Evolutionary conservation across 805 yeast genomes (phyloP), one percentile per base, ranked within the genome.

Genomic region (Candida verbasci): DNA sequence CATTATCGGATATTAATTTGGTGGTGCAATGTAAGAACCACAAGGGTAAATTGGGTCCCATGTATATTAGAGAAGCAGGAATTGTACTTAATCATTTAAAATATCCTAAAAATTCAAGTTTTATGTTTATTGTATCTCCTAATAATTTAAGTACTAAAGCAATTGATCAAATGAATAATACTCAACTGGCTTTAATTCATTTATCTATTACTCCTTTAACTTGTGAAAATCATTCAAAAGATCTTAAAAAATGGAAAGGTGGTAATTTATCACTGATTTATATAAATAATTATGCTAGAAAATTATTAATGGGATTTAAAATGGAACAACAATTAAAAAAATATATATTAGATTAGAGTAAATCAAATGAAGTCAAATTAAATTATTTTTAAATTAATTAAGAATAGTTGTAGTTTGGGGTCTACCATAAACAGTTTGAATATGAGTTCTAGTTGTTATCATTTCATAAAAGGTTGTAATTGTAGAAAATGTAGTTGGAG

Each of bases 11-110:
- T 29, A 60, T 72, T 6, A 57, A 58, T 31, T 53, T 74, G 2
- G 57, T 74, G 40, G 77, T 75, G 4, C 83, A 78, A 48, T 78
- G 83, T 50, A 77, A 78, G 43, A 69, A 75, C 48, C 64, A 68
- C 46, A 53, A 54, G 18, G 52, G 55, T 3, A 64, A 68, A 35
- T 60, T 76, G 23, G 65, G 62, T 37, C 74, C 82, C 10, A 54
- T 60, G 25, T 52, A 65, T 31, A 54, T 78, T 1, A 61, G 84
- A 29, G 83, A 78, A 46, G 48, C 77, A 22, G 64, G 68, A 6
- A 84, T 83, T 1, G 71, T 75, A 2, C 71, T 71, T 46, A 49
- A 58, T 34, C 62, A 49, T 42, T 65, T 68, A 45, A 58, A 63
- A 15, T 46, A 47, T 27, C 10, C 20, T 9, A 28, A 27, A 21